phyloP scores from a whole-genome alignment of 2,329 filamentous ascomycete species.

The Ilyonectria mors-panacis region DNA sequence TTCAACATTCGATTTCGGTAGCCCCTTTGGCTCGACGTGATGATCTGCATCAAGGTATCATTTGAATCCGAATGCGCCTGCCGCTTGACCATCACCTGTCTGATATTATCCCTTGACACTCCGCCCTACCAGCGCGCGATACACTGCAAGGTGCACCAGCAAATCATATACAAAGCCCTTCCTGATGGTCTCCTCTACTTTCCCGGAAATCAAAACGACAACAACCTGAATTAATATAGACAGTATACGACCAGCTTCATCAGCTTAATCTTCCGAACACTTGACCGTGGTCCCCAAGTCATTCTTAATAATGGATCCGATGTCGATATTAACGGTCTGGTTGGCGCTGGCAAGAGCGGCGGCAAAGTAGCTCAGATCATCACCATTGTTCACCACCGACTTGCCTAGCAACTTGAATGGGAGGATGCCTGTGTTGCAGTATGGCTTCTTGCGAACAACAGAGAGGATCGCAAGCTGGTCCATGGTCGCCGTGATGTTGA shows the following conservation, averaged over 20 bases:
- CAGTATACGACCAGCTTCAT: background rate
- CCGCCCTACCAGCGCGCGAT: background rate
- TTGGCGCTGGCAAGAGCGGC: constrained; percentile 67
- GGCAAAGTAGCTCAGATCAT: constrained; percentile 70
- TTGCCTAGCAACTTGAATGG: constrained; percentile 70
- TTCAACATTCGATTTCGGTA: constrained; percentile 33
- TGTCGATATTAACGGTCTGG: constrained; percentile 67
- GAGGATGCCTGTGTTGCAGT: constrained; percentile 69
- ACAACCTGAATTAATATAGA: constrained; percentile 1
- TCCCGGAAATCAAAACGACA: constrained; percentile 3
- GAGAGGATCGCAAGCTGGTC: constrained; percentile 64
- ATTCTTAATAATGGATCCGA: constrained; percentile 60
- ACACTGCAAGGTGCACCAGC: constrained; percentile 7
- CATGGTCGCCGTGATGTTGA: constrained; percentile 68
- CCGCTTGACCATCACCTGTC: constrained; percentile 32
- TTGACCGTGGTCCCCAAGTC: constrained; percentile 48
- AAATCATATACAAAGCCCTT: constrained; percentile 7
- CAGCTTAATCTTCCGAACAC: constrained; percentile 36
- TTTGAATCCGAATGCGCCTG: constrained; percentile 46
- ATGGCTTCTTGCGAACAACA: constrained; percentile 56
- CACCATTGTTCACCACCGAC: constrained; percentile 65
- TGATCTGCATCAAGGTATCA: constrained; percentile 51
- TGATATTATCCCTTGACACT: constrained; percentile 32
- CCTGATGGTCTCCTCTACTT: constrained; percentile 1
- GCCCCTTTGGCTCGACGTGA: constrained; percentile 30